A percentile compares a stretch with the other conserved stretches of the same genome.
Conservation (phyloP, 371 early-diverging fungal species). For the Syncephalis fuscata region DNA sequence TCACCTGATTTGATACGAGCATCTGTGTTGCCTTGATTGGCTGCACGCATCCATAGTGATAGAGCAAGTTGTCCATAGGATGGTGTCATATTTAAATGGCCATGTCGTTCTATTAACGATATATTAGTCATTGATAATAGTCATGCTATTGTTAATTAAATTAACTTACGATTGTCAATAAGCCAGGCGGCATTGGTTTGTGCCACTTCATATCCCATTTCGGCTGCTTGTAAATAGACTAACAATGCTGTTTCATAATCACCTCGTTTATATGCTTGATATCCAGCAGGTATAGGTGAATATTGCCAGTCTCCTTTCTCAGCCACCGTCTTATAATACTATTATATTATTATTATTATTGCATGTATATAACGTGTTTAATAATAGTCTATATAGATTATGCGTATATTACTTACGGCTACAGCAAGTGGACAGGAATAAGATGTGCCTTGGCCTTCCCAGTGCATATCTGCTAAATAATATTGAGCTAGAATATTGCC, state of each 20-base stretch:
- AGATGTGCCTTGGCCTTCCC: not conserved
- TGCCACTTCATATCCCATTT: slow-evolving; percentile 67
- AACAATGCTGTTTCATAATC: slow-evolving; percentile 53
- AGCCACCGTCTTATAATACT: slow-evolving; percentile 62
- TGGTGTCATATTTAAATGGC: not conserved
- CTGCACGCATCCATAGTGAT: slow-evolving; percentile 83
- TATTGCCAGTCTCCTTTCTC: slow-evolving; percentile 76
- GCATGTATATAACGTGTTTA: not conserved
- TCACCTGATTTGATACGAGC: slow-evolving; percentile 87
- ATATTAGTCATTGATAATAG: not conserved
- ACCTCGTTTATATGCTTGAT: slow-evolving; percentile 28
- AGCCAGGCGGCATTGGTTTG: slow-evolving; percentile 83
- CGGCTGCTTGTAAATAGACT: slow-evolving; percentile 62
- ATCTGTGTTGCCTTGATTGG: slow-evolving; percentile 85
- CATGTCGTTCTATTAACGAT: not conserved
- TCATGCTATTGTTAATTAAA: not conserved
- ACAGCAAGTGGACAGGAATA: slow-evolving; percentile 1
- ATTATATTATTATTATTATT: not conserved
- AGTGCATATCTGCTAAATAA: not conserved
- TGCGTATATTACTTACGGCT: not conserved
- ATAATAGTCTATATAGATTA: not conserved
- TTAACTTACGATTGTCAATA: slow-evolving; percentile 42
- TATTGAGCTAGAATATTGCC: not conserved
- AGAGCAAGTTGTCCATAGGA: slow-evolving; percentile 29
- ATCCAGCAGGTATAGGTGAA: slow-evolving; percentile 38